Base-by-base conservation (phyloP, 192 early-diverging fungal species). In the Haplosporangium gracile region DNA sequence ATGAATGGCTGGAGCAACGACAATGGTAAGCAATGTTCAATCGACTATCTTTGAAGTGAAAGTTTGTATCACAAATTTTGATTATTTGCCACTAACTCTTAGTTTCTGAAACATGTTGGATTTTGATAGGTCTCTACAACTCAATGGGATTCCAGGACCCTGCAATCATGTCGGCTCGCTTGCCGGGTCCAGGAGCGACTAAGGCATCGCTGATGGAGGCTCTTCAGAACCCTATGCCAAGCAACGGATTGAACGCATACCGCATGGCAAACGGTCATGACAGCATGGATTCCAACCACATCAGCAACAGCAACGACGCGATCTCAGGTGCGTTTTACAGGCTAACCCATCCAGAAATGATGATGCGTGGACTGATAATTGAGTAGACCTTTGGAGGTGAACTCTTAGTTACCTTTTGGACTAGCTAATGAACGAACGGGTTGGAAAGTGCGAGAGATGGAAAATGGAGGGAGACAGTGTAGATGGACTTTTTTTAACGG, bases 91-190 rank as follows among this genome's bases (percentile, higher is more conserved):
- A 15, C 60, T 65, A 9, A 70, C 29, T 69, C 32, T 73, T 42
- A 13, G 8, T 51, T 9, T 2, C 47, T 45, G 39, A 45, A 32
- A 29, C 3, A 15, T 51, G 32, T 16, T 63, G 34, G 29, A 9
- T 53, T 69, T 40, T 47, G 39, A 16, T 78, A 80, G 68, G n/a
- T 11, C 38, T 11, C 36, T 76, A 32, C 43, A 77, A 73, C 57
- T 34, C 74, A 0, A 63, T 79, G 47, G 72, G 89, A 18, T 91
- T 93, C 84, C 90, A 90, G 51, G 92, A 93, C 77, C 92, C 92
- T 13, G 92, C 92, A 2, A 93, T 93, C 63, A 93, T 93, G 92
- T 86, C 91, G 0, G 90, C 87, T 26, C 88, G 89, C 1, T 74
- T 89, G 24, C 82, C 89, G 38, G 36, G 79, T 9, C 57, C 83